A percentile compares a stretch with the other conserved stretches of the same genome.
Conservation (phyloP, 257 asterid species). For the Craterostigma plantagineum region DNA sequence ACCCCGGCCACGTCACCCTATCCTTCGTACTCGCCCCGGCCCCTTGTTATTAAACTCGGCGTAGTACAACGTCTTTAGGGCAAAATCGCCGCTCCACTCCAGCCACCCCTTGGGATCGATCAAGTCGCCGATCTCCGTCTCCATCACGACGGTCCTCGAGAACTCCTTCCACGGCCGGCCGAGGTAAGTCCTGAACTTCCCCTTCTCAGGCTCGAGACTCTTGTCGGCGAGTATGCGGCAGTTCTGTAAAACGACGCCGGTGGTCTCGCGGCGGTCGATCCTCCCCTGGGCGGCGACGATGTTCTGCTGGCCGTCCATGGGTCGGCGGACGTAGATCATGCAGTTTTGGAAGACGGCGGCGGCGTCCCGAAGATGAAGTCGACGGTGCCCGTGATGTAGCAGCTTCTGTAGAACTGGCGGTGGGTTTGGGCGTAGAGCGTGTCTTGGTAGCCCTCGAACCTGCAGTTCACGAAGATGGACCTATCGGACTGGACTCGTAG, state of each 20-base stretch:
- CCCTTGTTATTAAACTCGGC: slow-evolving; percentile 56
- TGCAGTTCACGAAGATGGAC: slow-evolving; percentile 39
- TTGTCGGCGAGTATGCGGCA: slow-evolving; percentile 38
- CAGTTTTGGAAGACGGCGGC: slow-evolving; percentile 65
- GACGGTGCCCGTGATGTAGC: slow-evolving; percentile 52
- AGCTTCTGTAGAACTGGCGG: slow-evolving; percentile 60
- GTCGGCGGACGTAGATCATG: slow-evolving; percentile 37
- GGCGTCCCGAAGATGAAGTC: slow-evolving; percentile 76
- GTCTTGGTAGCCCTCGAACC: slow-evolving; percentile 67
- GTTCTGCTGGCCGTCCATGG: slow-evolving; percentile 39
- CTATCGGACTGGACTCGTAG: slow-evolving; percentile 59
- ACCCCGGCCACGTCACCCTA: slow-evolving; percentile 55
- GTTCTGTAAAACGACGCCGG: slow-evolving; percentile 54
- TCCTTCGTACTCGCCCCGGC: slow-evolving; percentile 17
- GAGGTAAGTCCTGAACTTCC: slow-evolving; percentile 34
- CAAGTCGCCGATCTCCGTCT: slow-evolving; percentile 43
- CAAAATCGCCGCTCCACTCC: slow-evolving; percentile 40
- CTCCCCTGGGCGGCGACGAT: slow-evolving; percentile 58
- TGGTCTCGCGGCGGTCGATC: slow-evolving; percentile 33
- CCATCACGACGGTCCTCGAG: slow-evolving; percentile 58
- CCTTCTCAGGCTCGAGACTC: slow-evolving; percentile 31
- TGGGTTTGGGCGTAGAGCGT: slow-evolving; percentile 46
- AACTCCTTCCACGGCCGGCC: slow-evolving; percentile 74
- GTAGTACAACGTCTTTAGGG: slow-evolving; percentile 31
- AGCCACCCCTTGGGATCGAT: slow-evolving; percentile 53